Conservation (phyloP, 768 basidiomycete genomes). For the Tephrocybe sp. region DNA sequence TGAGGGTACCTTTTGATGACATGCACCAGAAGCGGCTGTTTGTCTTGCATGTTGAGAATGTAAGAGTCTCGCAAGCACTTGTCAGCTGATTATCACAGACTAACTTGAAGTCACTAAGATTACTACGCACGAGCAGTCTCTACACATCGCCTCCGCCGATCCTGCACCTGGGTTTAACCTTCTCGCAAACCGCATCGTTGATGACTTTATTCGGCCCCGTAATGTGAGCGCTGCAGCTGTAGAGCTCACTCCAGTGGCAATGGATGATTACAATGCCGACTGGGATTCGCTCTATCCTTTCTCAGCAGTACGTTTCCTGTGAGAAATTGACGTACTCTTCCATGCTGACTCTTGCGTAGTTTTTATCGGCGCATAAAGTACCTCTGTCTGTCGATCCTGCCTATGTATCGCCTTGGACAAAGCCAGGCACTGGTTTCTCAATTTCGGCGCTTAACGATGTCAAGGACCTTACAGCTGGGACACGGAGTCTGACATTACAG, state of each 20-base stretch:
- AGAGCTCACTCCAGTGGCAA: constrained; percentile 42
- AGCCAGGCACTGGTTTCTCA: constrained; percentile 37
- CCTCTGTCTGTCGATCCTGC: constrained; percentile 47
- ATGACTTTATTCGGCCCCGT: constrained; percentile 50
- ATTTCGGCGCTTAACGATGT: constrained; percentile 58
- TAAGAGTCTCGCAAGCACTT: constrained; percentile 30
- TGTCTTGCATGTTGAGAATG: constrained; percentile 83
- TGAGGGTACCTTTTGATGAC: constrained; percentile 65
- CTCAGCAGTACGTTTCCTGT: constrained; percentile 52
- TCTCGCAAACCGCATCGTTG: constrained; percentile 60
- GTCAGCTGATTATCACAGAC: not conserved
- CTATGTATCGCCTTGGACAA: constrained; percentile 51
- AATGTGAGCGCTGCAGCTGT: constrained; percentile 21
- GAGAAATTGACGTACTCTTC: not conserved
- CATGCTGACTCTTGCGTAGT: constrained; percentile 39
- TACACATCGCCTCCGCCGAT: constrained; percentile 84
- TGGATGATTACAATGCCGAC: constrained; percentile 79
- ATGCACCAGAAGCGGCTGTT: constrained; percentile 89
- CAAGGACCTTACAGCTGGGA: constrained; percentile 53
- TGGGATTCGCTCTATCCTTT: constrained; percentile 89
- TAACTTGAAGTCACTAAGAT: constrained; percentile 40
- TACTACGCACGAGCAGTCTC: constrained; percentile 63
- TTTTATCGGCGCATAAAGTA: constrained; percentile 83
- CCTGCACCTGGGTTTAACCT: constrained; percentile 70
- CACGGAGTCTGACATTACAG: constrained; percentile 64